Evolutionary conservation across 768 basidiomycete species (phyloP).

Genomic region (Pleurotus citrinopileatus): DNA sequence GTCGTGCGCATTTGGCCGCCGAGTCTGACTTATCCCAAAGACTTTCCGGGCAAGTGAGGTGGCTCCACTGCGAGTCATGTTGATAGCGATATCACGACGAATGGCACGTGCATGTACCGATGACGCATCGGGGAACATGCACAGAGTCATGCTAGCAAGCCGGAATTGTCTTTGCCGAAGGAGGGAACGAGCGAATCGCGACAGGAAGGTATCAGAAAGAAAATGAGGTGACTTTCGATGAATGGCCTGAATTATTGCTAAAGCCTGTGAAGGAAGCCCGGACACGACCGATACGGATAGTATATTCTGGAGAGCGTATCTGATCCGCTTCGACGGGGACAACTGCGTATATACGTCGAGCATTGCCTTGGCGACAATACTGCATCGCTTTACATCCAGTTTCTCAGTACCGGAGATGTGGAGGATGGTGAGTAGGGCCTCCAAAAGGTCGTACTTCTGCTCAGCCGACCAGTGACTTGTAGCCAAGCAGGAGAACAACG

Average conservation of each 20-base stretch:
- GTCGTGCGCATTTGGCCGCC: slow-evolving; percentile 20
- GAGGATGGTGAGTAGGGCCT: slow-evolving; percentile 34
- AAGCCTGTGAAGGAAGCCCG: slow-evolving; percentile 30
- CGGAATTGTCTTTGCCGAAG: slow-evolving; percentile 36
- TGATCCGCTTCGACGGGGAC: slow-evolving; percentile 27
- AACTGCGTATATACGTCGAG: slow-evolving; percentile 30
- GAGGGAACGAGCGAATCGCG: slow-evolving; percentile 36
- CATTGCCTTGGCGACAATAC: slow-evolving; percentile 32
- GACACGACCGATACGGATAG: slow-evolving; percentile 37
- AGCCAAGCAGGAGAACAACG: slow-evolving; percentile 32
- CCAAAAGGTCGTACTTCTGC: slow-evolving; percentile 34
- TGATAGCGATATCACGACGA: slow-evolving; percentile 27
- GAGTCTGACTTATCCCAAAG: neutral
- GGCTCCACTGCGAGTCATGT: slow-evolving; percentile 31
- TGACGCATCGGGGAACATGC: slow-evolving; percentile 17
- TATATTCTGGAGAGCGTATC: slow-evolving; percentile 47
- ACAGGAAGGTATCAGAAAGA: slow-evolving; percentile 37
- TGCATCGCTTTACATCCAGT: slow-evolving; percentile 26
- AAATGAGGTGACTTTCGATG: slow-evolving; percentile 29
- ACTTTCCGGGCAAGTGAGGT: slow-evolving; percentile 21
- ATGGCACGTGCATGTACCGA: slow-evolving; percentile 23
- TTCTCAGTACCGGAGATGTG: slow-evolving; percentile 28
- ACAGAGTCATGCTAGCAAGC: slow-evolving; percentile 30
- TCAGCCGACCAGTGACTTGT: slow-evolving; percentile 24
- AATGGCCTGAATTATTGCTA: slow-evolving; percentile 39